phyloP scores from a whole-genome alignment of 495 filamentous ascomycete species.

The Annulohypoxylon stygium region DNA sequence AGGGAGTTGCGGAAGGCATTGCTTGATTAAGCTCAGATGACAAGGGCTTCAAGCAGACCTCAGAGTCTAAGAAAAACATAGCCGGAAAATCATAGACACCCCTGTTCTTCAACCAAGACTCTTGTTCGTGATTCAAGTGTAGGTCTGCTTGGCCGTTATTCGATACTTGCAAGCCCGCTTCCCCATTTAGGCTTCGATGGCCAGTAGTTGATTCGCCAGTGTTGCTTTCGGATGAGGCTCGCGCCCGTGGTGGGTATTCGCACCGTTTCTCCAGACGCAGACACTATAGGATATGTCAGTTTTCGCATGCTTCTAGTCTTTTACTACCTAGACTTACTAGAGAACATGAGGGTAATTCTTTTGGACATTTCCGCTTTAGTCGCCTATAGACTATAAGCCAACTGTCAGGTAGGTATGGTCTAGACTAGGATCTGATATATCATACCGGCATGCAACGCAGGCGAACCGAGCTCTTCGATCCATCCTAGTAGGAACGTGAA shows the following conservation, averaged over 20 bases:
- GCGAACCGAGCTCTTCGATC: conserved; percentile 40
- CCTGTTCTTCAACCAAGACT: background rate
- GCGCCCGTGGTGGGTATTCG: conserved; percentile 51
- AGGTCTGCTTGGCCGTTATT: background rate
- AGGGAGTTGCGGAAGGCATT: background rate
- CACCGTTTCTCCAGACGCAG: conserved; percentile 54
- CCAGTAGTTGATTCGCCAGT: conserved; percentile 15
- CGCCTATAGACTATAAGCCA: conserved; percentile 27
- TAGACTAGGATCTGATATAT: background rate
- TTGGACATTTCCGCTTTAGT: conserved; percentile 62
- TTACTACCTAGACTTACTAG: conserved; percentile 51
- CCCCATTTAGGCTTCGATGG: conserved; percentile 34
- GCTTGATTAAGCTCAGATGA: conserved; percentile 21
- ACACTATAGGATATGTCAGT: conserved; percentile 53
- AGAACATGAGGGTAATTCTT: conserved; percentile 56
- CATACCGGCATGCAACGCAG: conserved; percentile 41
- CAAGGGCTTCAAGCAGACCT: conserved; percentile 36
- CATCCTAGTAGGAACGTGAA: conserved; percentile 15
- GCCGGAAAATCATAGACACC: conserved; percentile 27
- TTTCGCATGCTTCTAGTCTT: conserved; percentile 40
- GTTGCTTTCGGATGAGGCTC: conserved; percentile 26
- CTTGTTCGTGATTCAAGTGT: background rate
- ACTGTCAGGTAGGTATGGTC: background rate
- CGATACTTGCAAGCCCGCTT: conserved; percentile 4
- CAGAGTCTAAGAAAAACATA: conserved; percentile 45